Evolutionary conservation across 495 filamentous ascomycete genomes (phyloP).

Genomic region (Trichoderma virens): DNA sequence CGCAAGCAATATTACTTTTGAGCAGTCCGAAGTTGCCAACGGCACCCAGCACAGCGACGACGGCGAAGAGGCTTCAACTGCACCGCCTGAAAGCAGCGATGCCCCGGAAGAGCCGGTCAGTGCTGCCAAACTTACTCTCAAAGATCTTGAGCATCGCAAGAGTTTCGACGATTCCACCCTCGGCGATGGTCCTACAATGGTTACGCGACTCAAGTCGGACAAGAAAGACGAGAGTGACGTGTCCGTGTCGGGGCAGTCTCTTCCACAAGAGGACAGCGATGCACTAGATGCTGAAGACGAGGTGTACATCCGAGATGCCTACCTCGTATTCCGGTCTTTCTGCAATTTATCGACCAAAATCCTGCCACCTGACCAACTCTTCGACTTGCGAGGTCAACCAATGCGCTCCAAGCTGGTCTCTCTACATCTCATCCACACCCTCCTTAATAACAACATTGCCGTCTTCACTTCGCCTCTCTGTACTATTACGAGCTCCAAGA

Average conservation of each 20-base stretch:
- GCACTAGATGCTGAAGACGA: conserved; percentile 82
- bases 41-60: conserved; percentile 17
- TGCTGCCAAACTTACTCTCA: conserved; percentile 75
- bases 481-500: conserved; percentile 80
- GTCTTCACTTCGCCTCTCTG: conserved; percentile 85
- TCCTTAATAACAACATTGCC: conserved; percentile 81
- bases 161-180: conserved; percentile 87
- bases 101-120: conserved; percentile 27
- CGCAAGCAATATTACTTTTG: conserved; percentile 36
- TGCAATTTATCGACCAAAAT: conserved; percentile 95
- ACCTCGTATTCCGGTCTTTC: conserved; percentile 92
- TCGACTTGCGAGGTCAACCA: conserved; percentile 84
- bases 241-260: conserved; percentile 49
- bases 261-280: conserved; percentile 50
- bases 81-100: conserved; percentile 44
- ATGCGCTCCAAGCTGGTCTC: conserved; percentile 98
- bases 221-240: conserved; percentile 44
- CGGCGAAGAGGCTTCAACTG: conserved; percentile 38
- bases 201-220: conserved; percentile 64
- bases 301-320: conserved; percentile 92
- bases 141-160: conserved; percentile 91
- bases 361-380: conserved; percentile 78
- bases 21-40: conserved; percentile 28
- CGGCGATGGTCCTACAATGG: conserved; percentile 87
- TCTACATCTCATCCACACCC: conserved; percentile 85